These are phyloP conservation scores for Fusarium nelsonii DNA, from an alignment of 2,329 filamentous ascomycete genomes.

Conservation along the genomic window DNA sequence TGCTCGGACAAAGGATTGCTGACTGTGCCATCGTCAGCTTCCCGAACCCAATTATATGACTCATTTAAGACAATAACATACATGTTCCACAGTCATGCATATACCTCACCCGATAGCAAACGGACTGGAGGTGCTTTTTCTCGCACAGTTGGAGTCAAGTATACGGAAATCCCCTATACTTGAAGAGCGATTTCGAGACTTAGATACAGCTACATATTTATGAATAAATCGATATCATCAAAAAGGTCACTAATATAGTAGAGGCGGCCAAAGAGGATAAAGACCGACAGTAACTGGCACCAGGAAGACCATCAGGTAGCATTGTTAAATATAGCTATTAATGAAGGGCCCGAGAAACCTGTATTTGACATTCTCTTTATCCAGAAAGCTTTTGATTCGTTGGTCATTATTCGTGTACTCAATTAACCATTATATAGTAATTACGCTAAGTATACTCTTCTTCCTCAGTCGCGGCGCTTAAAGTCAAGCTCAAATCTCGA, in stretches of 20 bases:
- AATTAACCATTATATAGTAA: neutral
- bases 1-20: neutral
- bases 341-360: too few species aligned
- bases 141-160: neutral
- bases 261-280: too few species aligned
- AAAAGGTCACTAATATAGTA: too few species aligned
- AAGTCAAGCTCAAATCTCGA: slow-evolving; percentile 14
- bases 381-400: too few species aligned
- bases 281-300: too few species aligned
- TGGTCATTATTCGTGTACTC: neutral
- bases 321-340: too few species aligned
- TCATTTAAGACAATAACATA: neutral
- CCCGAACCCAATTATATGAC: neutral
- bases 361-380: too few species aligned
- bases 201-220: neutral
- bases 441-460: neutral
- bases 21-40: neutral
- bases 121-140: neutral
- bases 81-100: neutral
- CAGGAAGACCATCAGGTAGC: too few species aligned
- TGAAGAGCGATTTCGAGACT: too few species aligned
- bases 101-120: neutral
- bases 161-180: neutral
- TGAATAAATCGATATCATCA: neutral
- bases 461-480: slow-evolving; percentile 28